Conservation (phyloP, 306 rosid genomes). For the Delonix regia region DNA sequence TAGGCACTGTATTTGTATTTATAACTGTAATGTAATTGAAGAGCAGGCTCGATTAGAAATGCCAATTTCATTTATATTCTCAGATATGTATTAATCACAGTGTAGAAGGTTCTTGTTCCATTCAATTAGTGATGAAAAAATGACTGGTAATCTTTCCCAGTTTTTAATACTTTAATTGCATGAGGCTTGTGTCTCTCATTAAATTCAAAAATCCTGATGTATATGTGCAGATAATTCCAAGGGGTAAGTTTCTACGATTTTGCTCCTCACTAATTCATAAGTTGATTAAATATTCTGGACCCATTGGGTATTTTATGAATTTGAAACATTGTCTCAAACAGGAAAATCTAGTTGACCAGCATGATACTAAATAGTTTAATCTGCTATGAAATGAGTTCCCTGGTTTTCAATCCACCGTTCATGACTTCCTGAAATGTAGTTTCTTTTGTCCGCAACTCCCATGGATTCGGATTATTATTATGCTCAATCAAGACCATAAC, state of each 20-base stretch:
- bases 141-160: too few species aligned
- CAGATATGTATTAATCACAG: constrained; percentile 13
- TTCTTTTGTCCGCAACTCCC: neutral
- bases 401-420: neutral
- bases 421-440: neutral
- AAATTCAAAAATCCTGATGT: neutral
- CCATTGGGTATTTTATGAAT: neutral
- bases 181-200: neutral
- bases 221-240: too few species aligned
- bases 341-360: neutral
- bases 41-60: constrained; percentile 49
- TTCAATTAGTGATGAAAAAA: neutral
- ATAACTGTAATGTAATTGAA: constrained; percentile 62
- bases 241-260: neutral
- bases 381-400: neutral
- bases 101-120: constrained; percentile 34
- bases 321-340: neutral
- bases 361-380: neutral
- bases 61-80: constrained; percentile 39
- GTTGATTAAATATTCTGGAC: neutral
- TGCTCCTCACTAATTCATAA: neutral
- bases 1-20: constrained; percentile 48
- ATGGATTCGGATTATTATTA: neutral
- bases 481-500: neutral
- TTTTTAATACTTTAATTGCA: neutral